Conservation (phyloP, 1,284 basidiomycete genomes). For the Volvariella surrecta region DNA sequence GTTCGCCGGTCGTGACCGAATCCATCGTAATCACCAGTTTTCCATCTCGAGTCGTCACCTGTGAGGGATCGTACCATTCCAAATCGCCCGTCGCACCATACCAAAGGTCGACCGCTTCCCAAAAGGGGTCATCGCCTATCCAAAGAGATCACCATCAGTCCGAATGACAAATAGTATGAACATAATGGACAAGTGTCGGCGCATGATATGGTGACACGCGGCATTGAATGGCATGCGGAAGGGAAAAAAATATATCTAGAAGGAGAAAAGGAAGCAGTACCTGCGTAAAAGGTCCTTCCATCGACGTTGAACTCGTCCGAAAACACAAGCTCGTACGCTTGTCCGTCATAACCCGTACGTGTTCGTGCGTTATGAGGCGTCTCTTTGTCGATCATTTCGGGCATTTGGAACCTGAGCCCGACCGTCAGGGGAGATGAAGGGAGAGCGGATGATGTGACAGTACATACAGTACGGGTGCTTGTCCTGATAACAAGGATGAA, state of each 20-base stretch:
- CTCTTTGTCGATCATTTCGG: constrained; percentile 55
- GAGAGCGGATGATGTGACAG: constrained; percentile 1
- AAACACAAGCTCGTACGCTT: constrained; percentile 62
- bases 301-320: constrained; percentile 78
- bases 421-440: constrained; percentile 11
- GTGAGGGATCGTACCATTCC: constrained; percentile 77
- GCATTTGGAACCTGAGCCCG: constrained; percentile 37
- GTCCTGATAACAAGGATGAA: constrained; percentile 14
- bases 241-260: not conserved
- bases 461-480: constrained; percentile 23
- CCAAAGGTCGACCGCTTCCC: constrained; percentile 58
- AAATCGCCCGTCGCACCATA: constrained; percentile 62
- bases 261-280: constrained; percentile 10
- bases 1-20: constrained; percentile 23
- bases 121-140: constrained; percentile 57
- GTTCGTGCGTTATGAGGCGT: constrained; percentile 53
- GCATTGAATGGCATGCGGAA: not conserved
- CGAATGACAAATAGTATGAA: constrained; percentile 2
- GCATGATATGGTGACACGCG: too few species aligned
- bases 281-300: constrained; percentile 63
- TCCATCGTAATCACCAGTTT: constrained; percentile 69
- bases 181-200: not conserved
- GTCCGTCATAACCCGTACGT: constrained; percentile 58
- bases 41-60: constrained; percentile 67
- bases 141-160: constrained; percentile 1